Conservation (phyloP, 1,284 basidiomycete genomes). For the Apiotrichum porosum region DNA sequence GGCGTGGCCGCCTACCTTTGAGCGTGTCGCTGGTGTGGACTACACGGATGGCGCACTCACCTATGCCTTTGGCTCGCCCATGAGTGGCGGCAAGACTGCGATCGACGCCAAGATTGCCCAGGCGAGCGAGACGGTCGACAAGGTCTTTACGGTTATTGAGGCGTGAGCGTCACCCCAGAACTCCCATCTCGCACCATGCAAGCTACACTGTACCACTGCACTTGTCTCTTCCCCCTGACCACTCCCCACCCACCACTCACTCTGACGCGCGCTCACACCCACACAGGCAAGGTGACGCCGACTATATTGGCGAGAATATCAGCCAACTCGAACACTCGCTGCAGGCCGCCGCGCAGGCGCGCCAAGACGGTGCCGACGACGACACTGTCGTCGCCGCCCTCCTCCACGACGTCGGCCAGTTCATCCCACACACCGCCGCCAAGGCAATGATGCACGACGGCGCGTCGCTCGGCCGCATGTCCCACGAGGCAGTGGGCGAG, state of each 20-base stretch:
- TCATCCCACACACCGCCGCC: conserved; percentile 26
- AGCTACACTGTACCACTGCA: too few relatives aligned
- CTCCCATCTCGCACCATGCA: too few relatives aligned
- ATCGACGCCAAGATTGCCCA: conserved; percentile 14
- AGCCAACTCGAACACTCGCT: conserved; percentile 32
- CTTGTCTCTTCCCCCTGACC: too few relatives aligned
- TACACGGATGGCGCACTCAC: conserved; percentile 33
- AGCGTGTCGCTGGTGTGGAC: conserved; percentile 31
- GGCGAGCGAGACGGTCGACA: conserved; percentile 8
- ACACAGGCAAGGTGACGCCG: conserved; percentile 21
- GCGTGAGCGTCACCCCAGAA: conserved; percentile 13
- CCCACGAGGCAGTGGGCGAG: conserved; percentile 35
- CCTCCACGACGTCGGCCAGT: conserved; percentile 42
- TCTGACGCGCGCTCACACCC: conserved; percentile 5
- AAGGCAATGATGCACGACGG: conserved; percentile 24
- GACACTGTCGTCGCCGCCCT: conserved; percentile 38
- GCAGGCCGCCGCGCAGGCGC: conserved; percentile 28
- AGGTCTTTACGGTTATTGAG: conserved; percentile 17
- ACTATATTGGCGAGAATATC: conserved; percentile 33
- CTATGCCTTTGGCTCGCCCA: conserved; percentile 23
- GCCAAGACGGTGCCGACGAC: conserved; percentile 22
- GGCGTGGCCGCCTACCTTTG: conserved; percentile 35
- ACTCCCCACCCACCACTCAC: too few relatives aligned
- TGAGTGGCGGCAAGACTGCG: conserved; percentile 22
- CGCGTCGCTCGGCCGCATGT: conserved; percentile 22